Base-by-base conservation (phyloP, 257 asterid genomes). In the Galeopsis tetrahit region DNA sequence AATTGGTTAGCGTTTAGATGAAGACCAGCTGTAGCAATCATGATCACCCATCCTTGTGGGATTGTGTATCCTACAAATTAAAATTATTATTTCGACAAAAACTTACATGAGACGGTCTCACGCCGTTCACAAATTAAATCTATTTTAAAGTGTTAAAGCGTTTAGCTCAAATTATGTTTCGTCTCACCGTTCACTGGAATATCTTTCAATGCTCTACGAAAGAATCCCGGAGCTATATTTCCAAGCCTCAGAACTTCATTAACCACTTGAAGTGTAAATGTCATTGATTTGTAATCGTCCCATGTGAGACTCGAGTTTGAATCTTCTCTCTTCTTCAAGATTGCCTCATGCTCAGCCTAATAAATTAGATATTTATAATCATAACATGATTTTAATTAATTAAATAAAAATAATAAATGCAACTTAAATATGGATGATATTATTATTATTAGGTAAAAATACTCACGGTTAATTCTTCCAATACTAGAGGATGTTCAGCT, bases 211-310 rank as follows among this genome's bases (percentile, higher is more conserved):
- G 97, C 96, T 36, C 96, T 81, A 13, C 96, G 94, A 52, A 90
- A 90, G 72, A 90, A 81, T 44, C 97, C 97, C 5, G 97, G 97
- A 38, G 97, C 96, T 71, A 90, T 77, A 36, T 90, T 90, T 63
- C 94, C 96, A 32, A 88, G 81, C 78, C 97, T 87, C 40, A 88
- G 63, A 15, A 85, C 92, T 79, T 90, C 97, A 81, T 88, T 88
- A 64, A 90, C 83, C 1, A 89, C 95, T 86, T 90, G 95, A 46
- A 85, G 83, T 6, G 97, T 90, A 59, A 80, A 90, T 11, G 90
- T 89, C 97, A 87, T 88, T 1, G 97, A 87, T 75, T 88, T 90
- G 73, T 87, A 90, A 51, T 90, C 94, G 34, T 75, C 63, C 97
- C 97, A 90, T 1, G 89, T 81, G 48, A 90, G 85, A 5, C 73